phyloP scores from a whole-genome alignment of 805 yeast species.

The Candida berthetii region DNA sequence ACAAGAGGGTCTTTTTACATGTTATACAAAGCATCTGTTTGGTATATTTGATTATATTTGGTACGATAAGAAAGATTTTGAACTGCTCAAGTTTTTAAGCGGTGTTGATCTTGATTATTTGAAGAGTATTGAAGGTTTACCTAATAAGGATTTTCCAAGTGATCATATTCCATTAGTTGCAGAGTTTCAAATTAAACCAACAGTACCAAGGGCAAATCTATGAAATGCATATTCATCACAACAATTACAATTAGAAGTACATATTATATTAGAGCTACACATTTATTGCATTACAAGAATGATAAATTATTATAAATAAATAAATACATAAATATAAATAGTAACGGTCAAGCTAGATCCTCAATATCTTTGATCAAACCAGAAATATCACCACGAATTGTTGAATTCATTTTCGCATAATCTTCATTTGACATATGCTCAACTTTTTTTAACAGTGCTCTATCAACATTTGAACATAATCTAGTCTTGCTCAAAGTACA shows the following conservation, averaged over 20 bases:
- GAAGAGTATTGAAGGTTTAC: conserved; percentile 35
- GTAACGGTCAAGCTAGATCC: conserved; percentile 15
- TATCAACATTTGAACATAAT: conserved; percentile 55
- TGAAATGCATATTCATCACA: too few relatives aligned
- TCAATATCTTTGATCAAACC: conserved; percentile 27
- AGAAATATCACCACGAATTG: conserved; percentile 38
- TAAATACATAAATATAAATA: neutral
- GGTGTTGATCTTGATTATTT: conserved; percentile 34
- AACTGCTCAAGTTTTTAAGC: conserved; percentile 41
- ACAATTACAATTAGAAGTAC: too few relatives aligned
- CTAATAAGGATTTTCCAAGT: conserved; percentile 54
- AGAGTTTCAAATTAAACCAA: conserved; percentile 22
- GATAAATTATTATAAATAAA: neutral
- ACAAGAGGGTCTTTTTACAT: conserved; percentile 24
- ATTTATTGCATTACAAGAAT: too few relatives aligned
- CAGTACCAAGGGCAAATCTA: neutral
- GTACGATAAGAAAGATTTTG: conserved; percentile 36
- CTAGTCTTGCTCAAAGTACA: conserved; percentile 50
- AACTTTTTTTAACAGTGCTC: conserved; percentile 29
- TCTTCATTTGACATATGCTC: conserved; percentile 17
- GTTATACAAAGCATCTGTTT: conserved; percentile 42
- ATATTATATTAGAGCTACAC: too few relatives aligned
- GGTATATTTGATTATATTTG: conserved; percentile 56
- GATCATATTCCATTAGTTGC: conserved; percentile 40
- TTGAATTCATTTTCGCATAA: conserved; percentile 14